Percentiles rank a stretch among this genome's conserved stretches.
Conservation (phyloP, 768 basidiomycete species). For the Tricholoma terreum region DNA sequence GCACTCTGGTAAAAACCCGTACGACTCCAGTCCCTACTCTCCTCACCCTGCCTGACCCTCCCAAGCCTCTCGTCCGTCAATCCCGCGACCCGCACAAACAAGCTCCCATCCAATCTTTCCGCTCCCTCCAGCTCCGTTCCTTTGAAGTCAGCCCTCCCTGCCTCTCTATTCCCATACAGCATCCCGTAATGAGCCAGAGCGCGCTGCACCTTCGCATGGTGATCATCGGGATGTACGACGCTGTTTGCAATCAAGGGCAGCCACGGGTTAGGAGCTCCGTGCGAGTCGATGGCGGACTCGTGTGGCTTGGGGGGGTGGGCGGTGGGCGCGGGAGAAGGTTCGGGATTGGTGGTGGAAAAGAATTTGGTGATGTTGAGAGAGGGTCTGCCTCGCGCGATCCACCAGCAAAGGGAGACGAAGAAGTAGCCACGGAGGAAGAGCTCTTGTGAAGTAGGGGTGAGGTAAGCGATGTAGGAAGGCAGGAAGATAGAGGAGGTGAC, state of each 20-base stretch:
- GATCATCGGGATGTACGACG: constrained; percentile 58
- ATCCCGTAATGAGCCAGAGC: constrained; percentile 31
- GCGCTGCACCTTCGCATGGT: constrained; percentile 38
- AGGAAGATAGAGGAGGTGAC: constrained; percentile 67
- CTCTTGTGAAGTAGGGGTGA: constrained; percentile 42
- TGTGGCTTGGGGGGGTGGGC: constrained; percentile 21
- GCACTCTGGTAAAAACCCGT: constrained; percentile 13
- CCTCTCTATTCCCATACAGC: constrained; percentile 30
- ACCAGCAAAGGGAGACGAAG: constrained; percentile 48
- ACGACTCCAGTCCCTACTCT: constrained; percentile 14
- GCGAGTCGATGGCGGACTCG: constrained; percentile 19
- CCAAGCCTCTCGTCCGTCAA: constrained; percentile 33
- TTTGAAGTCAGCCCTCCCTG: constrained; percentile 19
- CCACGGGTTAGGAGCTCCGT: constrained; percentile 53
- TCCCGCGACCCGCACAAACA: constrained; percentile 53
- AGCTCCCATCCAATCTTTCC: constrained; percentile 49
- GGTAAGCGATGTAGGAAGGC: constrained; percentile 40
- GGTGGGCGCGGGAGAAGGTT: constrained; percentile 15
- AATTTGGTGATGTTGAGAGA: constrained; percentile 48
- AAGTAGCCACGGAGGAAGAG: constrained; percentile 62
- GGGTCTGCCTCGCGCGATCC: constrained; percentile 56
- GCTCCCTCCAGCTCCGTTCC: constrained; percentile 40
- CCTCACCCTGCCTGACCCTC: constrained; percentile 25
- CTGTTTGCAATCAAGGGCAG: constrained; percentile 51
- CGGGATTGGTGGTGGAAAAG: constrained; percentile 29